These are phyloP conservation scores for Kodamaea leandrae DNA, from an alignment of 805 yeast genomes.

Conservation along the genomic window DNA sequence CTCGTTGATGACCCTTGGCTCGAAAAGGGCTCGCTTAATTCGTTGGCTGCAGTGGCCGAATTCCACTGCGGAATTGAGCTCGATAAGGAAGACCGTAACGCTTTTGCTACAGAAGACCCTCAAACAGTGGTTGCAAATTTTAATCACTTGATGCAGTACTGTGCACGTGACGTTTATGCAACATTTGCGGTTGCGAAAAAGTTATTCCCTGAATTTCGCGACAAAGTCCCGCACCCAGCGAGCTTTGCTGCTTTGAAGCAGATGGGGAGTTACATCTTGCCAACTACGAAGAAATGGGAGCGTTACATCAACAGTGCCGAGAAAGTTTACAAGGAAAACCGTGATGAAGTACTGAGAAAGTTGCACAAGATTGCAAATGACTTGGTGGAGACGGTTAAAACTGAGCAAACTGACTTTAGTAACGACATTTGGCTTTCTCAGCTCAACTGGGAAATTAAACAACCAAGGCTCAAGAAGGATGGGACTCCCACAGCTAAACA, in stretches of 20 bases:
- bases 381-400: slow-evolving; percentile 44
- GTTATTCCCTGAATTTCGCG: slow-evolving; percentile 65
- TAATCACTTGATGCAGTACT: slow-evolving; percentile 65
- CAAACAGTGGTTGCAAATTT: slow-evolving; percentile 55
- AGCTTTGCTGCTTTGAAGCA: slow-evolving; percentile 83
- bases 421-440: slow-evolving; percentile 88
- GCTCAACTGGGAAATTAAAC: slow-evolving; percentile 77
- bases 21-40: slow-evolving; percentile 68
- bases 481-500: slow-evolving; percentile 72
- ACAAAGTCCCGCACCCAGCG: slow-evolving; percentile 87
- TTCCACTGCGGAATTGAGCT: slow-evolving; percentile 70
- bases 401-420: slow-evolving; percentile 15
- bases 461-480: slow-evolving; percentile 58
- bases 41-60: slow-evolving; percentile 73
- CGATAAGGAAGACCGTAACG: slow-evolving; percentile 66
- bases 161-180: slow-evolving; percentile 78
- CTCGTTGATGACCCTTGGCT: slow-evolving; percentile 80
- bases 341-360: slow-evolving; percentile 53
- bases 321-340: slow-evolving; percentile 55
- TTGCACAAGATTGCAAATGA: slow-evolving; percentile 60
- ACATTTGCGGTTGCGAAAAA: slow-evolving; percentile 69
- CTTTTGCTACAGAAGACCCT: slow-evolving; percentile 55
- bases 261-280: slow-evolving; percentile 71
- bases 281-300: slow-evolving; percentile 75
- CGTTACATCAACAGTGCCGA: slow-evolving; percentile 71